phyloP scores from a whole-genome alignment of 192 early-diverging fungal species.

The Coemansia biformis region DNA sequence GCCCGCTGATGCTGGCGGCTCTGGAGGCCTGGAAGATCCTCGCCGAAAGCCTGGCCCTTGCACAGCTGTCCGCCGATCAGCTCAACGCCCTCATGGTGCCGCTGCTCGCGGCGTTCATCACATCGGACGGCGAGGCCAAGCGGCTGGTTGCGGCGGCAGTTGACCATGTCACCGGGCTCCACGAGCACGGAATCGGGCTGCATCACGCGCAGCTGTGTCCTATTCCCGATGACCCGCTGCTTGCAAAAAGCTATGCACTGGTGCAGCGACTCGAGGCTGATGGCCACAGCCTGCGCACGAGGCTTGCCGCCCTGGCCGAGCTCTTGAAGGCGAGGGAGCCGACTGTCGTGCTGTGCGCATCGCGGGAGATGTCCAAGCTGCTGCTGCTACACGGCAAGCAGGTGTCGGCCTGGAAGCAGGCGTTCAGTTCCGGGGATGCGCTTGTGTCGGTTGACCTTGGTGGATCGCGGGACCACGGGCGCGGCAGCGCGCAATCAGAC shows the following conservation, averaged over 20 bases:
- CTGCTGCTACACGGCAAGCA: constrained; percentile 15
- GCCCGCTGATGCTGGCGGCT: constrained; percentile 14
- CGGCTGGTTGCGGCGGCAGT: constrained; percentile 16
- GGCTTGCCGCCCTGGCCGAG: constrained; percentile 15
- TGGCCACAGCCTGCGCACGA: constrained; percentile 5
- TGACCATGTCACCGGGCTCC: constrained; percentile 18
- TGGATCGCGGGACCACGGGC: background rate
- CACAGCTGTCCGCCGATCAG: constrained; percentile 25
- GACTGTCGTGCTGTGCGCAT: constrained; percentile 32
- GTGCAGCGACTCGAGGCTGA: constrained; percentile 7
- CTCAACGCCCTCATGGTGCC: constrained; percentile 45
- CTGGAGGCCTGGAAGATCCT: constrained; percentile 31
- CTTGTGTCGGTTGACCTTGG: background rate
- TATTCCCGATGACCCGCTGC: constrained; percentile 41
- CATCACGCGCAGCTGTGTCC: constrained; percentile 27
- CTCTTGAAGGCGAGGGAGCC: constrained; percentile 35
- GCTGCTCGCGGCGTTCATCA: constrained; percentile 26
- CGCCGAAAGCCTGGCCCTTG: constrained; percentile 21
- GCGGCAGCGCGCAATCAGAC: constrained; percentile 8
- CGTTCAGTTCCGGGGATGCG: constrained; percentile 7
- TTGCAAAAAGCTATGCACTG: constrained; percentile 14
- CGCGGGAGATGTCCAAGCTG: constrained; percentile 26
- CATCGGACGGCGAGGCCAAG: constrained; percentile 1
- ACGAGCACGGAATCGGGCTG: constrained; percentile 10
- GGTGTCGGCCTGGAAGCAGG: constrained; percentile 31